phyloP scores from a whole-genome alignment of 2,329 filamentous ascomycete species.

The Colletotrichum falcatum region DNA sequence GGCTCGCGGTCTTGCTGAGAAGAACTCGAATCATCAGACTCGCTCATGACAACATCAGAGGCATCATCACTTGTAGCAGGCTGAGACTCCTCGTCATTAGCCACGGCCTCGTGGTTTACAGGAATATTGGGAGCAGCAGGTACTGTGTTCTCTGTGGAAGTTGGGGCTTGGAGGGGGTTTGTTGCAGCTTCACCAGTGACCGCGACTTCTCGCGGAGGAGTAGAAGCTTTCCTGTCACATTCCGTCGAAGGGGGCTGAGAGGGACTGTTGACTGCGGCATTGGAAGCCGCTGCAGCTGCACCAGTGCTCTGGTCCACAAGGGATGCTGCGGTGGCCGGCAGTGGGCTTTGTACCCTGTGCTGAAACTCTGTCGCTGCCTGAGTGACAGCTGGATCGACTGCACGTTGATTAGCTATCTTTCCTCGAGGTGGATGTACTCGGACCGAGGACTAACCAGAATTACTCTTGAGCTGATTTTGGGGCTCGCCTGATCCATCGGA shows the following conservation, averaged over 20 bases:
- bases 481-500: slow-evolving; percentile 28
- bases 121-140: neutral
- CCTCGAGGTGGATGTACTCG: neutral
- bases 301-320: neutral
- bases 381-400: slow-evolving; percentile 31
- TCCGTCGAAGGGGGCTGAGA: neutral
- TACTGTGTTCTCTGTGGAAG: slow-evolving; percentile 12
- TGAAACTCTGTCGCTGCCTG: slow-evolving; percentile 1
- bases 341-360: slow-evolving; percentile 7
- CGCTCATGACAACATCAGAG: slow-evolving; percentile 41
- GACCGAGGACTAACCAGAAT: slow-evolving; percentile 25
- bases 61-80: slow-evolving; percentile 26
- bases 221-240: neutral
- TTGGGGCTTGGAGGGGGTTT: slow-evolving; percentile 7
- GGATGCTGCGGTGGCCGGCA: neutral
- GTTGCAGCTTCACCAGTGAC: slow-evolving; percentile 31
- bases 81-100: slow-evolving; percentile 18
- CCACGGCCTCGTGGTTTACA: neutral
- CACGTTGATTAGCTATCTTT: neutral
- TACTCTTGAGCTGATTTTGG: slow-evolving; percentile 33
- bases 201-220: slow-evolving; percentile 16
- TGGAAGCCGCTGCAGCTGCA: neutral
- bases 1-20: slow-evolving; percentile 40
- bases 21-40: slow-evolving; percentile 29
- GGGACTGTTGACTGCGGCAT: neutral